These are phyloP conservation scores for Penicillium sp. DNA, from an alignment of 2,329 filamentous ascomycete species.

Conservation along the genomic window DNA sequence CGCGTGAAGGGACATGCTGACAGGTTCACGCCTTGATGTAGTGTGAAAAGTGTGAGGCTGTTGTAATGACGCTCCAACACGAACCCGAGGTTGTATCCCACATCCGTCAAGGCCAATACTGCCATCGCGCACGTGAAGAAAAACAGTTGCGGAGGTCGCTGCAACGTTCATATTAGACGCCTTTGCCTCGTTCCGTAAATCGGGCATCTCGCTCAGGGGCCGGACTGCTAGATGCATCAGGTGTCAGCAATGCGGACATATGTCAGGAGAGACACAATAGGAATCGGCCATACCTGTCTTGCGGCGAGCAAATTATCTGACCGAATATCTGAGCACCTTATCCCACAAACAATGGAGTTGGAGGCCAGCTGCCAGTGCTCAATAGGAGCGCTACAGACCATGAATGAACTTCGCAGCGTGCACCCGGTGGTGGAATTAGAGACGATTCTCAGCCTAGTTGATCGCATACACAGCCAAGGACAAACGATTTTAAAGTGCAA, in stretches of 20 bases:
- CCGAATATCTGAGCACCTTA: background rate
- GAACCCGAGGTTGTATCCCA: constrained; percentile 11
- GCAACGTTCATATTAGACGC: constrained; percentile 15
- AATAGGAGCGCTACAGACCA: constrained; percentile 27
- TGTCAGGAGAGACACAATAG: background rate
- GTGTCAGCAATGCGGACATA: constrained; percentile 14
- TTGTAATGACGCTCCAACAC: constrained; percentile 16
- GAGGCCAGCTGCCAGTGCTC: constrained; percentile 31
- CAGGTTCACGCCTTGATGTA: constrained; percentile 9
- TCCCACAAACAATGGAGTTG: constrained; percentile 19
- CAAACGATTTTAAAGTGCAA: constrained; percentile 29
- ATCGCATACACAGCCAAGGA: constrained; percentile 30
- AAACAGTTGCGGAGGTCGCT: constrained; percentile 3
- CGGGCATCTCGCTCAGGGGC: constrained; percentile 8
- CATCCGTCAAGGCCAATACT: constrained; percentile 13
- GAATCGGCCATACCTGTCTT: background rate
- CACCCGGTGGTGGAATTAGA: constrained; percentile 34
- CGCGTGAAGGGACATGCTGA: constrained; percentile 17
- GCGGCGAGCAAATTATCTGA: background rate
- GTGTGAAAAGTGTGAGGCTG: constrained; percentile 24
- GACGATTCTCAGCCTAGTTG: constrained; percentile 29
- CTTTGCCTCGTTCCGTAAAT: background rate
- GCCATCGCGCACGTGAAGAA: constrained; percentile 21
- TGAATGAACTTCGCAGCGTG: constrained; percentile 30
- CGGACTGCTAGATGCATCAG: background rate